Base-by-base conservation (phyloP, 73 alveolate species). In the Tetrahymena borealis region DNA sequence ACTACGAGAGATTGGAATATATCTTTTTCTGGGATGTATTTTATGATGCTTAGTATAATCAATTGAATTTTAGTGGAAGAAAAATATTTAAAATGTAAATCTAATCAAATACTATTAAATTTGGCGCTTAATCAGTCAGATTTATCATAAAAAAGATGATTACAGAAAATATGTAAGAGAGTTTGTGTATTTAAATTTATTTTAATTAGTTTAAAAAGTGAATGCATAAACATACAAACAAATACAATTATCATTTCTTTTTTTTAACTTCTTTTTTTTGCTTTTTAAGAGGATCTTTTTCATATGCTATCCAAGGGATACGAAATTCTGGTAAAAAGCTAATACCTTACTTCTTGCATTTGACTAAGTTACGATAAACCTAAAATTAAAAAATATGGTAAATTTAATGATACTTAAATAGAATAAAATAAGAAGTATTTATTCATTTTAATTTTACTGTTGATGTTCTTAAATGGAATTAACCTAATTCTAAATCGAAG, bases 391-490 rank as follows among this genome's bases (percentile, higher is more conserved):
- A n/a, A n/a, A n/a, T n/a, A n/a, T n/a, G n/a, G n/a, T 28, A 60
- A n/a, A 9, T 60, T 60, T 24, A 24, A 24, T 13, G 11, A 60
- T 60, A 1, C 7, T 42, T 60, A n/a, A 24, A 24, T 60, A n/a
- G n/a, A n/a, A 24, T 20, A 18, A 13, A 18, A 60, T 0, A 24
- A 3, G 28, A 2, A 3, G 18, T 18, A 5, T 0, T 41, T 7
- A 41, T 41, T 41, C 28, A 6, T 15, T 24, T 6, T 60, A 2
- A 60, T 7, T 3, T 60, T 60, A 60, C 98, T 0, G 99, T 97
- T 78, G 97, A 90, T 35, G 99, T 94, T 91, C 99, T 91, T 12
- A 97, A 97, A 93, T 97, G 99, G 60, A 94, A 90, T 16, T 98
- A 96, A 3, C 99, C 99, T n/a, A 97, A 93, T 79, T 96, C 96